Evolutionary conservation across 805 yeast species (phyloP), one percentile per base, ranked within the genome.

Genomic region (Wilhelminamyces savonicus): DNA sequence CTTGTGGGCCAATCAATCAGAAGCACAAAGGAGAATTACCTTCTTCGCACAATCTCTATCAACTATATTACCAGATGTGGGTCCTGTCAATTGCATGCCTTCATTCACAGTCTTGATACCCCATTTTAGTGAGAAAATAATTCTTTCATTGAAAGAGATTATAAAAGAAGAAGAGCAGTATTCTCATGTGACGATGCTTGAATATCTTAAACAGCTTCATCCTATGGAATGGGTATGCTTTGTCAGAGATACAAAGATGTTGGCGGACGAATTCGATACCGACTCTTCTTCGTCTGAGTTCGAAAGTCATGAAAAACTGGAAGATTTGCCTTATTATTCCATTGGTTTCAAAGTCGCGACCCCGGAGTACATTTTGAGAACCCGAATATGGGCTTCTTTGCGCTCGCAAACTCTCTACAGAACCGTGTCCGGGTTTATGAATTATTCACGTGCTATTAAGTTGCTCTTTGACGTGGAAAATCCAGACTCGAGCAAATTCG

Each of bases 1-100:
- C 5, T 58, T 75, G 12, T 74, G 80, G 42, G 75, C 74, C 15
- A 52, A 71, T 1, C 74, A 76, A 29, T 74, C 86, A 1, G 95
- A 83, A 48, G 94, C 95, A 0, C 79, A 78, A 47, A 63, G 95
- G 44, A 67, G 96, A 40, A 73, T 86, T 2, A 82, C 94, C 0
- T 86, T 83, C 49, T 86, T 86, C 65, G 95, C 96, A 0, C 95
- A 86, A 48, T 84, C 95, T 0, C 60, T 86, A 24, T 78, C 94
- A 0, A 83, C 94, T 0, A 90, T 95, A 1, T 80, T 86, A 62
- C 82, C 85, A 1, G 86, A 78, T 26, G 78, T 86, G 0, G 56
- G 69, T 9, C 71, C 85, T 0, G 69, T 79, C 6, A 70, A 68
- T 13, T 65, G 75, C 25, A 82, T 83, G 85, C 94, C 94, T 1